Base-by-base conservation (phyloP, 2,329 filamentous ascomycete species). In the Sclerotiophoma versabilis region DNA sequence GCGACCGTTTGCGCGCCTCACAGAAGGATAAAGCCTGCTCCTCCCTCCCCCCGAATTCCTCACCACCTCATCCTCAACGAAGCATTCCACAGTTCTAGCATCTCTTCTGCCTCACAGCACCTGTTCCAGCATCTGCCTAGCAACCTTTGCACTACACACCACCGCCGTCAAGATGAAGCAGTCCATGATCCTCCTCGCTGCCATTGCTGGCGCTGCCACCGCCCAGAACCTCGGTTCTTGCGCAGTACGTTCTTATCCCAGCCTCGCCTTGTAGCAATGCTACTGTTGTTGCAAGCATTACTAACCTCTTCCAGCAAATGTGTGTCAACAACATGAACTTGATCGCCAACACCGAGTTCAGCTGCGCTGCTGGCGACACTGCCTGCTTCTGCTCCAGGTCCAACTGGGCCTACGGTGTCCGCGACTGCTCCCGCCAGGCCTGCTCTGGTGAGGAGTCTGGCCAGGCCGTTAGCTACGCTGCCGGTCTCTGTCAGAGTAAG, bases 271-370 rank as follows among this genome's bases (percentile, higher is more conserved):
- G 26, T 8, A 20, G 42, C 19, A 14, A 14, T 37, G 44, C 22
- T 37, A 7, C 19, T 5, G 25, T 19, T 19, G 30, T 42, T 47
- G 48, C 30, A 47, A 38, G 34, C 48, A 57, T 34, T 43, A 33
- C 60, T 64, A 59, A 64, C 39, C 4, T 12, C 11, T 29, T 41
- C 4, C 56, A 76, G 74, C 70, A 71, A 69, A 65, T 68, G 26
- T 81, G 79, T 59, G 66, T 80, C 63, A 73, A 59, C 71, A 80
- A 79, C 76, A 81, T 81, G 79, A 60, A 79, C 54, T 55, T 22
- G 30, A 73, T 77, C 53, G 77, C 77, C 48, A 54, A 65, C 41
- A 56, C 63, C 25, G 7, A 67, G 17, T 78, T 81, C 58, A 75
- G 75, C 52, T 82, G 80, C 65, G 19, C 59, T 14, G 15, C 53